phyloP scores from a whole-genome alignment of 2,329 filamentous ascomycete genomes.

The Colletotrichum tropicale region DNA sequence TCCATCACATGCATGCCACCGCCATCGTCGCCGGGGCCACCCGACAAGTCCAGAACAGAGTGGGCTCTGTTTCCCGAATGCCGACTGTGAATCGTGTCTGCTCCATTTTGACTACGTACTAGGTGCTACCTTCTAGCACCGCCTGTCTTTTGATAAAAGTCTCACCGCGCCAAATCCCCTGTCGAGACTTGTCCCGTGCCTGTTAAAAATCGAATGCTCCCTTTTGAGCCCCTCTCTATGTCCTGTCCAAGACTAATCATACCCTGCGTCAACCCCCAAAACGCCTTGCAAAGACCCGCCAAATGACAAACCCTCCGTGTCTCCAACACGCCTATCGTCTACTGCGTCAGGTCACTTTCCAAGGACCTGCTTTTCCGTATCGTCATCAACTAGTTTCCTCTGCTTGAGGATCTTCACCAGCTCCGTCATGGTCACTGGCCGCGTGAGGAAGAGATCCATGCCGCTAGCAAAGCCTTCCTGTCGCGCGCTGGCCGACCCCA shows the following conservation, averaged over 20 bases:
- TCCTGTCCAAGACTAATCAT: not conserved
- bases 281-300: slow-evolving; percentile 7
- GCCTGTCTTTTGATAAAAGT: not conserved
- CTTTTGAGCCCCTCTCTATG: slow-evolving; percentile 1
- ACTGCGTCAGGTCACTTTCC: not conserved
- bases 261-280: not conserved
- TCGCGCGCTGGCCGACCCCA: slow-evolving; percentile 44
- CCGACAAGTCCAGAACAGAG: not conserved
- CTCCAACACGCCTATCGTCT: not conserved
- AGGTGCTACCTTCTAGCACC: not conserved
- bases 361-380: not conserved
- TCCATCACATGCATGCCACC: not conserved
- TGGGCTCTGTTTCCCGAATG: not conserved
- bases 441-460: slow-evolving; percentile 50
- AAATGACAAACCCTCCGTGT: not conserved
- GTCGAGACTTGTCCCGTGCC: not conserved
- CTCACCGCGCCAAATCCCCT: not conserved
- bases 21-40: not conserved
- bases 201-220: not conserved
- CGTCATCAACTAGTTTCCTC: slow-evolving; percentile 6
- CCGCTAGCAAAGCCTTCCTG: slow-evolving; percentile 49
- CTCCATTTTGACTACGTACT: not conserved
- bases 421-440: slow-evolving; percentile 44
- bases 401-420: slow-evolving; percentile 24
- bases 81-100: not conserved